phyloP scores from a whole-genome alignment of 345 rosid genomes.

The Populus deltoides region DNA sequence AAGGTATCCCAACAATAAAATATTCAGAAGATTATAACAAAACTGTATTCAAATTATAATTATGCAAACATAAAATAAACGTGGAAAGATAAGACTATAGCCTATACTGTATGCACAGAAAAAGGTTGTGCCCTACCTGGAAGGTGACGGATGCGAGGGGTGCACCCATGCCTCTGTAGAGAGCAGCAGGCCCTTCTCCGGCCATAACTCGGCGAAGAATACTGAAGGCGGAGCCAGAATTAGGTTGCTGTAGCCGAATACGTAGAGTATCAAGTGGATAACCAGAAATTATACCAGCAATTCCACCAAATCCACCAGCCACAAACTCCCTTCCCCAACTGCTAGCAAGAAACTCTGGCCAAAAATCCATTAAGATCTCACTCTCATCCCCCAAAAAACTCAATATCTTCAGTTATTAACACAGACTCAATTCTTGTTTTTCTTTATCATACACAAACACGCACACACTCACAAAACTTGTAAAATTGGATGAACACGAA shows the following conservation, averaged over 20 bases:
- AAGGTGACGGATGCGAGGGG: constrained; percentile 92
- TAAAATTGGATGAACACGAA: neutral
- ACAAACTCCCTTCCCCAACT: constrained; percentile 85
- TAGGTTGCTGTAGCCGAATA: constrained; percentile 74
- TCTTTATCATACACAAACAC: neutral
- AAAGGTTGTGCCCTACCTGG: constrained; percentile 51
- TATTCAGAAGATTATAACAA: neutral
- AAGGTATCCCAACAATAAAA: neutral
- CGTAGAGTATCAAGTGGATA: constrained; percentile 89
- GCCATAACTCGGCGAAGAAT: constrained; percentile 58
- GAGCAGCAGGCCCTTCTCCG: constrained; percentile 64
- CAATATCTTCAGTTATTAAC: neutral
- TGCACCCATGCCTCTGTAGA: constrained; percentile 87
- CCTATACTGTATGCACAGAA: neutral
- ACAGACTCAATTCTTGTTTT: neutral
- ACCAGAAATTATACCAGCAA: constrained; percentile 86
- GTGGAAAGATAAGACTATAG: neutral
- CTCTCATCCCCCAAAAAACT: constrained; percentile 10
- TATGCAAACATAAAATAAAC: neutral
- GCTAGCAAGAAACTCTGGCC: constrained; percentile 89
- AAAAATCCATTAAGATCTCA: constrained; percentile 60
- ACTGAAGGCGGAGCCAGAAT: constrained; percentile 66
- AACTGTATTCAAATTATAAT: too few relatives aligned
- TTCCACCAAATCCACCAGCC: constrained; percentile 92
- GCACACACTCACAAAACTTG: neutral